Conservation (phyloP, 2,329 filamentous ascomycete genomes). For the Rutstroemia sydowiana region DNA sequence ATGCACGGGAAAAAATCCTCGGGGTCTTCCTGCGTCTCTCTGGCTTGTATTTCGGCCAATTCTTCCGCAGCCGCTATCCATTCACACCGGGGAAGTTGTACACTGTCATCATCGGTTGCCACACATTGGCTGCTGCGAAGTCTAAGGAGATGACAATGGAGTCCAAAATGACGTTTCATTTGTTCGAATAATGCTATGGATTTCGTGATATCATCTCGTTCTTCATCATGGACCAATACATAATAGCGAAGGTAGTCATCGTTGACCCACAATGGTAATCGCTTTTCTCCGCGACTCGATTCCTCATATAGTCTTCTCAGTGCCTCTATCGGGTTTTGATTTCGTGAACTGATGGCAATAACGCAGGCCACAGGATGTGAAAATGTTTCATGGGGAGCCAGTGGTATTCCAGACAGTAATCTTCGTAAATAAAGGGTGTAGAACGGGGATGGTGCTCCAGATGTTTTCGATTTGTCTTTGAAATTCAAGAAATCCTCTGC, state of each 20-base stretch:
- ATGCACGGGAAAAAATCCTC: conserved; percentile 70
- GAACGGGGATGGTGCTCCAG: conserved; percentile 59
- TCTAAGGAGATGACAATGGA: conserved; percentile 88
- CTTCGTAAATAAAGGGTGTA: conserved; percentile 80
- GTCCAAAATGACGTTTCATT: conserved; percentile 97
- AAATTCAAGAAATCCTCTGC: conserved; percentile 33
- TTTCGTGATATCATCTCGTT: conserved; percentile 83
- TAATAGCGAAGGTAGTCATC: conserved; percentile 93
- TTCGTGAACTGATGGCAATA: conserved; percentile 89
- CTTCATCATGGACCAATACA: conserved; percentile 92
- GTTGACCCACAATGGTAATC: conserved; percentile 78
- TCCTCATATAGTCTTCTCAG: conserved; percentile 76
- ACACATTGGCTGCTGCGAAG: conserved; percentile 79
- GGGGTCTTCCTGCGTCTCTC: conserved; percentile 62
- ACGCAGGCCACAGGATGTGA: conserved; percentile 90
- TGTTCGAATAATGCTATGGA: conserved; percentile 90
- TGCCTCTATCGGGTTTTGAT: conserved; percentile 76
- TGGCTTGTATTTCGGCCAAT: conserved; percentile 61
- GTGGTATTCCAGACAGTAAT: conserved; percentile 69
- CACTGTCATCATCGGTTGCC: conserved; percentile 85
- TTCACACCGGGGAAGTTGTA: conserved; percentile 71
- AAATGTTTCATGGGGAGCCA: conserved; percentile 86
- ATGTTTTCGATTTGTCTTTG: conserved; percentile 25
- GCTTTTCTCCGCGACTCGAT: conserved; percentile 68
- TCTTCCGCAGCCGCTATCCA: conserved; percentile 90